Evolutionary conservation across 345 rosid species (phyloP), one percentile per base, ranked within the genome.

Genomic region (Hibiscus tridactylites): DNA sequence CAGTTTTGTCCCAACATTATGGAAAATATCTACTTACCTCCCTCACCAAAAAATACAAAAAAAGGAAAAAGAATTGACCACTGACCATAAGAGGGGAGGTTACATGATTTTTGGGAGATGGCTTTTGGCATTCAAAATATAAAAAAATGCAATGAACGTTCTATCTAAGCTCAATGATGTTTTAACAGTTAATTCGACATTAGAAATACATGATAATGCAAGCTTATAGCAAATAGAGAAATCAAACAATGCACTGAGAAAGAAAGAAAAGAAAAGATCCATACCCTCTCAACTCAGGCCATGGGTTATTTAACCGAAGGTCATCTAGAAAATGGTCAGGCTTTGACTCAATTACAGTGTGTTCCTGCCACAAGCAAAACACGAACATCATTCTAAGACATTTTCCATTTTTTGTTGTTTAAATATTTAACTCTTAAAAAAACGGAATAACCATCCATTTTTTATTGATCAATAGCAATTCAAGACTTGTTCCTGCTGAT

Each of bases 301-400:
- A 95, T 59, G 99, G 98, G 68, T 90, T 88, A 85, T 95, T 95
- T 71, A 95, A 81, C 72, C 97, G 96, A 71, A 92, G 98, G 84
- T 92, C 94, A 56, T 95, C 99, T 73, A 92, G 85, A 82, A 87
- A 95, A 86, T 95, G 97, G 83, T 95, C 98, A 68, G 99, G 98
- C 81, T 95, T 95, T 74, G 99, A 90, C 76, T 95, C 99, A 72
- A 95, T 75, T 44, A 95, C 88, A 17, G 90, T 68, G 82, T 95
- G 99, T 71, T 95, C 97, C 99, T 95, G 87, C 53, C 53, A 73
- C 73, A 49, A 54, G 66, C 54, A 53, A 75, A 65, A 24, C 31
- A 13, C 50, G 65, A 46, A 42, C n/a, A 35, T 49, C 29, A 61
- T 75, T 37, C 2, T 42, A 17, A 8, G 28, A 68, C 26, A 37